Percentiles rank a stretch among this genome's conserved stretches.
Evolutionary conservation across 2,329 filamentous ascomycete species (phyloP).

Genomic region (Triangularia setosa): DNA sequence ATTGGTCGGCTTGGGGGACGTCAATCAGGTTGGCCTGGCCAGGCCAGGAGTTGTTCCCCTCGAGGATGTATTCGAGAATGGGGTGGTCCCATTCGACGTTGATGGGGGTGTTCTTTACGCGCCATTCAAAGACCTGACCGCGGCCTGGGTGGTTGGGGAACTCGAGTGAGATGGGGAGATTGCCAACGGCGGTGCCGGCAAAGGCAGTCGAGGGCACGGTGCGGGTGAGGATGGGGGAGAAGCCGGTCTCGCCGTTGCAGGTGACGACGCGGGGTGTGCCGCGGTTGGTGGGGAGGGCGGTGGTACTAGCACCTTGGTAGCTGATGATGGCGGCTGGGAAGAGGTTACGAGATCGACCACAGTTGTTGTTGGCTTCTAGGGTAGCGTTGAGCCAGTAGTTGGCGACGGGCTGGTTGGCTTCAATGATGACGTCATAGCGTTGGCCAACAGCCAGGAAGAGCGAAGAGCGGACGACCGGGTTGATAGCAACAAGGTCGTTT

Average conservation of each 20-base stretch:
- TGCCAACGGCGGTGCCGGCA: slow-evolving; percentile 11
- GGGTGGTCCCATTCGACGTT: slow-evolving; percentile 40
- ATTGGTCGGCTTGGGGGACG: slow-evolving; percentile 25
- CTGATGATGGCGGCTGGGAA: slow-evolving; percentile 38
- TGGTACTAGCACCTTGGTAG: slow-evolving; percentile 33
- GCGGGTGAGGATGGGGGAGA: slow-evolving; percentile 30
- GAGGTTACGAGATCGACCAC: slow-evolving; percentile 31
- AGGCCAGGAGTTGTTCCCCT: slow-evolving; percentile 28
- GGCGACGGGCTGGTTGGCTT: slow-evolving; percentile 33
- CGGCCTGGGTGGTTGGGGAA: slow-evolving; percentile 7
- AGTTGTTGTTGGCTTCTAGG: slow-evolving; percentile 27
- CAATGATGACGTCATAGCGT: slow-evolving; percentile 46
- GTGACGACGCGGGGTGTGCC: slow-evolving; percentile 28
- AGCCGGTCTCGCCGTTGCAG: slow-evolving; percentile 23
- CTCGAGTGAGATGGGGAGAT: slow-evolving; percentile 25
- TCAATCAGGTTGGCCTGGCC: slow-evolving; percentile 28
- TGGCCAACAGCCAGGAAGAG: slow-evolving; percentile 48
- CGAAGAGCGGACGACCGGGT: slow-evolving; percentile 45
- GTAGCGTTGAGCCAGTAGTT: slow-evolving; percentile 42
- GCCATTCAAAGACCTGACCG: slow-evolving; percentile 28
- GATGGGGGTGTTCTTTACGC: slow-evolving; percentile 33
- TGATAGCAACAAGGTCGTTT: slow-evolving; percentile 49
- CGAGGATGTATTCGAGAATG: slow-evolving; percentile 35
- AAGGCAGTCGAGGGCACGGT: slow-evolving; percentile 29
- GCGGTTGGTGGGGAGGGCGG: slow-evolving; percentile 26